Evolutionary conservation across 768 basidiomycete species (phyloP).

Genomic region (Pleurotus citrinopileatus): DNA sequence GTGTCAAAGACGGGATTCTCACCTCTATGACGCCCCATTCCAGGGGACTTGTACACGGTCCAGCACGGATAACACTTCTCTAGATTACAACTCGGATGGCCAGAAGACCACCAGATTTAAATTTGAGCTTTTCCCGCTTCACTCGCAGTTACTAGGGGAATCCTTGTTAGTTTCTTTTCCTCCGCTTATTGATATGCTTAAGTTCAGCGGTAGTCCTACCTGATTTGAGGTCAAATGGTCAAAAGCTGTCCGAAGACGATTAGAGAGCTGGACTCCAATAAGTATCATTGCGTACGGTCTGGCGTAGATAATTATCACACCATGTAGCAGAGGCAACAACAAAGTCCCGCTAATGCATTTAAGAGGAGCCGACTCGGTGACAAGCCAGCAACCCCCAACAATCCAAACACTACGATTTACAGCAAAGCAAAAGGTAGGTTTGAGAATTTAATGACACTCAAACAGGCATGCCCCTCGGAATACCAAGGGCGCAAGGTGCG

Average conservation of each 20-base stretch:
- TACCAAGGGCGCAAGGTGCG: no score
- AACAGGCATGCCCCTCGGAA: slow-evolving; percentile 78
- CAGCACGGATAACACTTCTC: slow-evolving; percentile 71
- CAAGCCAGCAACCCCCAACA: slow-evolving; percentile 34
- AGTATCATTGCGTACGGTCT: slow-evolving; percentile 15
- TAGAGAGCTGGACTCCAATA: slow-evolving; percentile 21
- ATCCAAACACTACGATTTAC: slow-evolving; percentile 36
- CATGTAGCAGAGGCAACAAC: slow-evolving; percentile 24
- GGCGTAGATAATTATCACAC: slow-evolving; percentile 55
- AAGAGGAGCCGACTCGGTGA: slow-evolving; percentile 33
- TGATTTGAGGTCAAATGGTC: slow-evolving; percentile 69
- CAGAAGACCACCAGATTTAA: slow-evolving; percentile 69
- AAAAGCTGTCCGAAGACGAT: slow-evolving; percentile 19
- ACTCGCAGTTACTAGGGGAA: slow-evolving; percentile 87
- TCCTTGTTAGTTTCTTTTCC: slow-evolving; percentile 92
- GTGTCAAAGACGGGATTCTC: slow-evolving; percentile 52
- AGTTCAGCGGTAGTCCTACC: slow-evolving; percentile 83
- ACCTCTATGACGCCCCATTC: slow-evolving; percentile 80
- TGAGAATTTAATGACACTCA: slow-evolving; percentile 69
- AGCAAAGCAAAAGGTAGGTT: slow-evolving; percentile 32
- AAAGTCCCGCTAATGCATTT: slow-evolving; percentile 43
- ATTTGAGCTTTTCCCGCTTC: slow-evolving; percentile 85
- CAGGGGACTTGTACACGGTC: slow-evolving; percentile 77
- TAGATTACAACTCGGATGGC: slow-evolving; percentile 75
- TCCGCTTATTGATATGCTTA: slow-evolving; percentile 90